Evolutionary conservation across 768 basidiomycete species (phyloP).

Genomic region (Lactifluus hygrophoroides): DNA sequence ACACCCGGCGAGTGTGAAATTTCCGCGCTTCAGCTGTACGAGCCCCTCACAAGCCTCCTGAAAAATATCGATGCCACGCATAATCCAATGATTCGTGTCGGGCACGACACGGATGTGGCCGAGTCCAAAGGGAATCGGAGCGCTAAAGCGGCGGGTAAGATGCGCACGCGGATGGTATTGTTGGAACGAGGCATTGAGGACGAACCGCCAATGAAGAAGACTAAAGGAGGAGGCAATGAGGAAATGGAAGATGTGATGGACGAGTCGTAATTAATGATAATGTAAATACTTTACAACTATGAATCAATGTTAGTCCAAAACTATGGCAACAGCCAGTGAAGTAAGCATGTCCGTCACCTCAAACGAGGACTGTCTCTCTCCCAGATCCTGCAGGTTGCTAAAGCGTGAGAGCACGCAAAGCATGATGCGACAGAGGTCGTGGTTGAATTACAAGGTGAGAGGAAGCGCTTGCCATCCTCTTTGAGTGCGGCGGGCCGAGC

Average conservation of each 20-base stretch:
- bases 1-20: conserved; percentile 44
- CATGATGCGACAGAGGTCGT: conserved; percentile 6
- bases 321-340: conserved; percentile 18
- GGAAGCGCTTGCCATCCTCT: no score
- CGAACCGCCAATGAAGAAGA: conserved; percentile 3
- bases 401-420: conserved; percentile 3
- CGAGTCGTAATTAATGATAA: not conserved
- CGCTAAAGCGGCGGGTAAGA: conserved; percentile 20
- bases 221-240: not conserved
- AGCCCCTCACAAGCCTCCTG: conserved; percentile 46
- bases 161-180: conserved; percentile 21
- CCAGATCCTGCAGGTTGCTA: conserved; percentile 9
- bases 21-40: conserved; percentile 51
- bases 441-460: conserved; percentile 10
- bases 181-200: not conserved
- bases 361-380: conserved; percentile 20
- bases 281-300: not conserved
- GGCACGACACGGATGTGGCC: conserved; percentile 15
- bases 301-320: conserved; percentile 15
- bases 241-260: conserved; percentile 6
- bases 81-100: conserved; percentile 32
- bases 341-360: conserved; percentile 12
- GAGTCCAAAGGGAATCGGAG: not conserved
- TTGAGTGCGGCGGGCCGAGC: not conserved
- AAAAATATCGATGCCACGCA: conserved; percentile 45